A percentile compares a stretch with the other conserved stretches of the same genome.
Conservation (phyloP, 2,329 filamentous ascomycete species). For the Fusarium palustre region DNA sequence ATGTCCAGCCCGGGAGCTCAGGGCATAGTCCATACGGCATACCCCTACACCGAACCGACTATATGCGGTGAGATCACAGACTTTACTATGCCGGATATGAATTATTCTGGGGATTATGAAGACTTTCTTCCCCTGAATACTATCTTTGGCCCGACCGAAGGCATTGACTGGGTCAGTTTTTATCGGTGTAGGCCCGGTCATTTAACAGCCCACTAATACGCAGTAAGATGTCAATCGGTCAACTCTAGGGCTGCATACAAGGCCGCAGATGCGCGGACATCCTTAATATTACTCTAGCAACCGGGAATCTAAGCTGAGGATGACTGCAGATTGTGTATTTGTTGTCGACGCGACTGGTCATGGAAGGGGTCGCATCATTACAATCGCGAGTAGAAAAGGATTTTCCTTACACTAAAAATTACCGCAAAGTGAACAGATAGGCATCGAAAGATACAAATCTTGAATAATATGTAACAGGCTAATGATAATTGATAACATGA, state of each 20-base stretch:
- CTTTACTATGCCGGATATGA: slow-evolving; percentile 24
- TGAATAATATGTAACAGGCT: slow-evolving; percentile 10
- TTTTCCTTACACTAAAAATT: background rate
- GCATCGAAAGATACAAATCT: background rate
- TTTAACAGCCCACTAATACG: slow-evolving; percentile 9
- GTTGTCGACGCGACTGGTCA: slow-evolving; percentile 32
- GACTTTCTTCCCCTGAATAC: slow-evolving; percentile 54
- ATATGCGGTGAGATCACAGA: slow-evolving; percentile 8
- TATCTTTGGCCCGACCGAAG: slow-evolving; percentile 50
- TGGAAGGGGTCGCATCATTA: slow-evolving; percentile 27
- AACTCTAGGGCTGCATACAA: slow-evolving; percentile 34
- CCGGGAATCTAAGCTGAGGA: background rate
- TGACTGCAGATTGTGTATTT: background rate
- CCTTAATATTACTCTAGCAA: slow-evolving; percentile 21
- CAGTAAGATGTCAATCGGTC: slow-evolving; percentile 47
- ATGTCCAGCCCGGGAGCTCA: slow-evolving; percentile 11
- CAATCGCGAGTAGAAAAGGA: background rate
- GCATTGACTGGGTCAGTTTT: slow-evolving; percentile 57
- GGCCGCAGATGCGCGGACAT: slow-evolving; percentile 1
- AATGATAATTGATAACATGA: slow-evolving; percentile 34
- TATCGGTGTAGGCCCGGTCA: background rate
- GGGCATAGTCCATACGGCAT: background rate
- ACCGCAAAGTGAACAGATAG: background rate
- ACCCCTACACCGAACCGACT: slow-evolving; percentile 5
- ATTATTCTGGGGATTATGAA: slow-evolving; percentile 47